Evolutionary conservation across 208 protist species (phyloP).

Genomic region (Porcisia hertigi): DNA sequence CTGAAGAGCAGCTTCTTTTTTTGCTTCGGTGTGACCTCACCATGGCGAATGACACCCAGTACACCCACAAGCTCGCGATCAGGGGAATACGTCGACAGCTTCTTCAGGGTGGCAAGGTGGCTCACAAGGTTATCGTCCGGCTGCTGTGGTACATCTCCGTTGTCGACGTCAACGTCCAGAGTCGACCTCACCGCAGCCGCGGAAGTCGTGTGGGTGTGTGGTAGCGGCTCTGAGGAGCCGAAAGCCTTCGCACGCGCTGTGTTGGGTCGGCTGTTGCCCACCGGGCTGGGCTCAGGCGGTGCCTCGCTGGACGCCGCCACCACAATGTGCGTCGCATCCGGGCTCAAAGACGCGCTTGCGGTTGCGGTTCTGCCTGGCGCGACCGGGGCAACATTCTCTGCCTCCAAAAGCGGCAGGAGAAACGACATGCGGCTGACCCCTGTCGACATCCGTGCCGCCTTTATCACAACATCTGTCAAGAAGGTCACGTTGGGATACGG

Average conservation of each 20-base stretch:
- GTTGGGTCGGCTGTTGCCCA: not conserved
- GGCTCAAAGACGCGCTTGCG: not conserved
- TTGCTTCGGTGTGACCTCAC: conserved; percentile 58
- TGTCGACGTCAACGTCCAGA: not conserved
- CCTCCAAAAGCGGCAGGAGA: conserved; percentile 20
- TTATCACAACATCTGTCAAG: conserved; percentile 45
- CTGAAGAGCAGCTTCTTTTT: conserved; percentile 59
- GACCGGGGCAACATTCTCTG: not conserved
- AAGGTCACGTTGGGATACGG: conserved; percentile 63
- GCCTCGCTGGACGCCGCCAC: conserved; percentile 15
- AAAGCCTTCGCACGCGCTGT: not conserved
- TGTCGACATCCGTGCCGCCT: conserved; percentile 33
- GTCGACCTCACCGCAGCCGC: not conserved
- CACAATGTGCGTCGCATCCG: not conserved
- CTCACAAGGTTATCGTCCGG: conserved; percentile 24
- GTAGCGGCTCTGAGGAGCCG: not conserved
- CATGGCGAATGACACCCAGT: conserved; percentile 53
- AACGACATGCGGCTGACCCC: conserved; percentile 9
- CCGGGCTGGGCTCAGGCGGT: not conserved
- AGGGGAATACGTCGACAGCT: conserved; percentile 41
- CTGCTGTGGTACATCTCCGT: not conserved
- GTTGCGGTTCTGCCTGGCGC: not conserved
- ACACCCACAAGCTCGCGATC: conserved; percentile 56
- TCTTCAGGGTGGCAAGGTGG: conserved; percentile 40
- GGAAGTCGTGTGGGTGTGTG: not conserved